Base-by-base conservation (phyloP, 2,329 filamentous ascomycete species). In the Fusarium oligoseptatum region DNA sequence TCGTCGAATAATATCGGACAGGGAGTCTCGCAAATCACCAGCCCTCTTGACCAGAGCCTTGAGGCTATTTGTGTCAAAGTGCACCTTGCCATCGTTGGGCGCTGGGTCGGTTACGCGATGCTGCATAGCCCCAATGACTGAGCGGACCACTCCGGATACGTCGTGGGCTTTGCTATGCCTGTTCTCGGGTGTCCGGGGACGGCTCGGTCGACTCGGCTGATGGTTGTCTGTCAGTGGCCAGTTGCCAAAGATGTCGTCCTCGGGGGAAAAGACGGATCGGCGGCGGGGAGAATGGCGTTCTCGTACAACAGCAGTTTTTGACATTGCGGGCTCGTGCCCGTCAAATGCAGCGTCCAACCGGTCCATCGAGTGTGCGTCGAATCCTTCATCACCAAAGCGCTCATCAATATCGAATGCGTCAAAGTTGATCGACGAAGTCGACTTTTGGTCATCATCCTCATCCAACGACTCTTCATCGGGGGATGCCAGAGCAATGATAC, bases 401-500 rank as follows among this genome's bases (percentile, higher is more conserved):
- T 88, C 85, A 52, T 87, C 86, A 7, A 83, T 80, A n/a, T 83
- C 67, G 74, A 81, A 70, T 72, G 79, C 73, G 50, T 87, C 83
- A n/a, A 84, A 81, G 36, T 86, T 84, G 22, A 83, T 78, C 1
- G 83, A 83, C 15, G 81, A 82, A 8, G 81, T 80, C 4, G 82
- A 82, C n/a, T 82, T 81, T 20, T 82, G 80, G 32, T 84, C 82
- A 7, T 82, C 61, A 43, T 79, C 74, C 17, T 81, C 81, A 14
- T 85, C 84, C 7, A 84, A 76, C 36, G 87, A 86, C 57, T 93
- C 91, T 57, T 89, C 87, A 71, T 93, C 91, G 2, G 91, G 91
- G 2, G 91, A 92, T 55, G 94, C 94, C n/a, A 97, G 85, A 37
- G 94, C 93, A 80, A 97, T 97, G 83, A 97, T 95, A 15, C 93